A percentile compares a stretch with the other conserved stretches of the same genome.
Conservation (phyloP, 257 asterid species). For the Cruciata laevipes region DNA sequence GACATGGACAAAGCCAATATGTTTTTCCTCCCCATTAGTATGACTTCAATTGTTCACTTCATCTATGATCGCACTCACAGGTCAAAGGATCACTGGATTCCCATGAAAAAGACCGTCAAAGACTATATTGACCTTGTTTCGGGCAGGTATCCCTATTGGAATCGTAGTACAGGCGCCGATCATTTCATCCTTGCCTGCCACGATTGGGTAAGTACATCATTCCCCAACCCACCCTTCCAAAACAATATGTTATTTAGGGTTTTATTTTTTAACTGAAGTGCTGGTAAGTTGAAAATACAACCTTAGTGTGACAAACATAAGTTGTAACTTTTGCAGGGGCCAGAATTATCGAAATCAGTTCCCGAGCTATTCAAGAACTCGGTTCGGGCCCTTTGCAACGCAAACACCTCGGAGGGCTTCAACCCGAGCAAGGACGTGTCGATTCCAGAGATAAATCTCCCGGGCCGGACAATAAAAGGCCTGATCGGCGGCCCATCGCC, state of each 20-base stretch:
- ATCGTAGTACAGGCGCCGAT: constrained; percentile 72
- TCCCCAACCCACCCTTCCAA: background rate
- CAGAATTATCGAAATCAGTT: constrained; percentile 26
- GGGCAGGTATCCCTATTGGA: constrained; percentile 53
- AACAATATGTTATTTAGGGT: background rate
- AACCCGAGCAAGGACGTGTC: constrained; percentile 28
- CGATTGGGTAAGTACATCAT: constrained; percentile 57
- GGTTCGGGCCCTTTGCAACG: constrained; percentile 29
- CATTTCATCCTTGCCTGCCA: constrained; percentile 95
- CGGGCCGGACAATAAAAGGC: constrained; percentile 18
- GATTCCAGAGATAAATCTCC: constrained; percentile 30
- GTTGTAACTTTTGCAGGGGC: constrained; percentile 36
- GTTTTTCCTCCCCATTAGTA: constrained; percentile 79
- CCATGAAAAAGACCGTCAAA: constrained; percentile 53
- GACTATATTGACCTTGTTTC: constrained; percentile 61
- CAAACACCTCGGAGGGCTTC: constrained; percentile 30
- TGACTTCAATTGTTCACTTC: constrained; percentile 72
- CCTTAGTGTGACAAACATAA: background rate
- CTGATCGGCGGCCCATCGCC: constrained; percentile 32
- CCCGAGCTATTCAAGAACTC: constrained; percentile 26
- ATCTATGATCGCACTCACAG: constrained; percentile 32
- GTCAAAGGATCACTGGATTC: constrained; percentile 51
- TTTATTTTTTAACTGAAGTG: background rate
- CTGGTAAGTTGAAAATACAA: background rate
- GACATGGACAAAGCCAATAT: constrained; percentile 62